Evolutionary conservation across 352 stramenopile genomes (phyloP), one percentile per base, ranked within the genome.

Genomic region (Phytophthora pini): DNA sequence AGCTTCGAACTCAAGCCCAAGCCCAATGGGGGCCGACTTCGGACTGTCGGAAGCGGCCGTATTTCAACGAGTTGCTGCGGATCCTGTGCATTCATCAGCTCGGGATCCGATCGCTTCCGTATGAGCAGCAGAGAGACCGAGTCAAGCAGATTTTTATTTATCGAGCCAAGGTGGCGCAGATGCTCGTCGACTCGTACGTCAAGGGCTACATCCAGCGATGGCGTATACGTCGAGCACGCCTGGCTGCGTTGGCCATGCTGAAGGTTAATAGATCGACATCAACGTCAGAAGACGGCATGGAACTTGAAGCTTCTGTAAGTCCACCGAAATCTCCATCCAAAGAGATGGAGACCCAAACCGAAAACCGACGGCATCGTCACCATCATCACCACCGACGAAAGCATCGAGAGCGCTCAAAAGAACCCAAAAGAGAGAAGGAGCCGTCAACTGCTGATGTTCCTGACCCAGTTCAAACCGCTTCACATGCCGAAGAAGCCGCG

Each of bases 61-160:
- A 81, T 62, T 93, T 93, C 58, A 93, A 93, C 48, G 84, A 91
- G 61, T 61, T 93, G 38, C 62, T 93, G 26, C 84, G 84, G 22
- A 78, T 84, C 17, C 52, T 93, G 52, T 93, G 82, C 54, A 93
- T 93, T 47, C 82, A 93, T 43, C 84, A 93, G 20, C 67, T 93
- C n/a, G 84, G 84, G 7, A 93, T 93, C 46, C 82, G 82, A 15
- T 88, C 82, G 29, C 66, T 93, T 38, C 82, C 82, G 15, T 93
- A 93, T 59, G 84, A 93, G 56, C 84, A 93, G 59, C 84, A 92
- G 56, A 76, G 84, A 56, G 84, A 92, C 55, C 84, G 84, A 8
- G 84, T 93, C 49, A 93, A 93, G 54, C 82, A 93, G 64, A 93
- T 93, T 61, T 93, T 93, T 50, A 84, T 93, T 70, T 92, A 89